phyloP scores from a whole-genome alignment of 163 green algal genomes.

The Volvox carteri region DNA sequence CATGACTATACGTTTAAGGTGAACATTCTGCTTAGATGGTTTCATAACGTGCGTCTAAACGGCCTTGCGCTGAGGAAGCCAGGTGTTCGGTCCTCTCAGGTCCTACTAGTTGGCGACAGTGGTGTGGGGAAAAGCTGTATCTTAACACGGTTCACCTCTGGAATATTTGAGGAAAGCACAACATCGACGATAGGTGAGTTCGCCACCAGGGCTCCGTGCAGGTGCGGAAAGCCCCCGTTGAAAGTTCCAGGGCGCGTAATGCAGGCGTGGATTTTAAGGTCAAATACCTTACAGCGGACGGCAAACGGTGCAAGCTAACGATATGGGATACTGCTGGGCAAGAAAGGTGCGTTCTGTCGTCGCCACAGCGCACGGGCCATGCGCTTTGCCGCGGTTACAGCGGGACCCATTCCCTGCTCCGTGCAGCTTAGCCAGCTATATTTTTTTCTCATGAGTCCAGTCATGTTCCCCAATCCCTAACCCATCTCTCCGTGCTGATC shows the following conservation, averaged over 20 bases:
- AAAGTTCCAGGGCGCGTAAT: too few relatives aligned
- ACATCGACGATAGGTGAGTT: conserved; percentile 85
- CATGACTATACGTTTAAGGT: conserved; percentile 55
- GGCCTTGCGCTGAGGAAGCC: background rate
- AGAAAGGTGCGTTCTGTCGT: conserved; percentile 53
- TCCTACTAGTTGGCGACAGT: conserved; percentile 43
- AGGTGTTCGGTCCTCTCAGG: background rate
- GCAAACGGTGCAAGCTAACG: conserved; percentile 82
- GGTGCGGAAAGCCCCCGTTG: too few relatives aligned
- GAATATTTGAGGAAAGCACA: conserved; percentile 86
- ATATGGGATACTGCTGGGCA: conserved; percentile 81
- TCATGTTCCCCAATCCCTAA: background rate
- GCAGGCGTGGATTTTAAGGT: conserved; percentile 89
- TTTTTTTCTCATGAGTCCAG: background rate
- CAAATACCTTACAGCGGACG: conserved; percentile 77
- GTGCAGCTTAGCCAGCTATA: background rate
- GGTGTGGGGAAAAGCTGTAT: conserved; percentile 91
- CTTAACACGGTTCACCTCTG: conserved; percentile 89
- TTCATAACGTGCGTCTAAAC: background rate
- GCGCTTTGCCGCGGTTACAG: too few relatives aligned
- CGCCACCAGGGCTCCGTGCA: background rate
- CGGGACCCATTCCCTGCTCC: background rate
- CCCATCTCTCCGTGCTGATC: background rate
- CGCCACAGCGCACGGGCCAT: too few relatives aligned
- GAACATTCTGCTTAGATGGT: background rate